Evolutionary conservation across 192 early-diverging fungal species (phyloP).

Genomic region (Allomyces macrogynus): DNA sequence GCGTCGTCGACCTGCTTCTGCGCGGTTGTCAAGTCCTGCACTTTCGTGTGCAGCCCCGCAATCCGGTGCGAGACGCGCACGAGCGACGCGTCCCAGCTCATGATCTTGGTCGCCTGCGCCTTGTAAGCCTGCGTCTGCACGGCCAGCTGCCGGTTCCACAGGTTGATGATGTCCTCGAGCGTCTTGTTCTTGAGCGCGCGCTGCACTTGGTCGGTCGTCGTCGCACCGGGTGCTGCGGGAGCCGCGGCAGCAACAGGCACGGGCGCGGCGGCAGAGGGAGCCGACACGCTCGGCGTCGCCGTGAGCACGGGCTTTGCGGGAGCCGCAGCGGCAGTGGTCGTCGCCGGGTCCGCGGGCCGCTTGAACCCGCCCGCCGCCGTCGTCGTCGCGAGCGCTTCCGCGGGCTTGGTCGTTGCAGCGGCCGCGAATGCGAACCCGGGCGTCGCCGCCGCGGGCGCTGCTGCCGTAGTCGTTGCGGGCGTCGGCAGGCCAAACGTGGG

Average conservation of each 20-base stretch:
- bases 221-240: background rate
- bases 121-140: constrained; percentile 64
- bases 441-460: too few species aligned
- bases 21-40: constrained; percentile 46
- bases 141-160: constrained; percentile 74
- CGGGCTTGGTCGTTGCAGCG: too few species aligned
- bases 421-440: too few species aligned
- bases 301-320: too few species aligned
- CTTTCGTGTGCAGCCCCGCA: constrained; percentile 48
- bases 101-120: constrained; percentile 58
- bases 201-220: too few species aligned
- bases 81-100: constrained; percentile 65
- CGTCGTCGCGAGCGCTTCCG: too few species aligned
- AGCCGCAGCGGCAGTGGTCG: too few species aligned
- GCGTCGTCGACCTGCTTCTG: constrained; percentile 67
- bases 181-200: constrained; percentile 57
- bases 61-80: constrained; percentile 69
- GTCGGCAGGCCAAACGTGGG: constrained; percentile 7
- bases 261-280: background rate
- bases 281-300: too few species aligned
- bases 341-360: too few species aligned
- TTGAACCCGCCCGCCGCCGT: too few species aligned
- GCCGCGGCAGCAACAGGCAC: too few species aligned
- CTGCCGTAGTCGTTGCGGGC: too few species aligned
- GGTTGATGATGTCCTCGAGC: constrained; percentile 73